Evolutionary conservation across 257 asterid species (phyloP).

Genomic region (Ballota nigra): DNA sequence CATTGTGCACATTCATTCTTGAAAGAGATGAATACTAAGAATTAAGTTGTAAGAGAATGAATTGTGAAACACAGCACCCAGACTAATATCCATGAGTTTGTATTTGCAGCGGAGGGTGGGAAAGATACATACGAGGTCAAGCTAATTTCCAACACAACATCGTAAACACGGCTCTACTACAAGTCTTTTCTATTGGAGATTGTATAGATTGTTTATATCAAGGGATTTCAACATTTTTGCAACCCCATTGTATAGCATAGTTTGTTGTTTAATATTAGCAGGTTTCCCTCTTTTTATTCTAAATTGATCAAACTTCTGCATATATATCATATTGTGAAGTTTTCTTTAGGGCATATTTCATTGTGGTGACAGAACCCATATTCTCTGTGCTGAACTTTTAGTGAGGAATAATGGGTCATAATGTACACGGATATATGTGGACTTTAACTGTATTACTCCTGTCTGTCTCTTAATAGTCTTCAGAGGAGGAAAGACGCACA

Average conservation of each 20-base stretch:
- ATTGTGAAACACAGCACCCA: not conserved
- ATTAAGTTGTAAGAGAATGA: not conserved
- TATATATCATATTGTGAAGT: not conserved
- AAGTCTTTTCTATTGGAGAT: not conserved
- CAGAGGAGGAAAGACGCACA: no score
- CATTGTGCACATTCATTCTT: not conserved
- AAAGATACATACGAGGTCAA: slow-evolving; percentile 61
- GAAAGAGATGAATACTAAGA: not conserved
- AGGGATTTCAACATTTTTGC: slow-evolving; percentile 23
- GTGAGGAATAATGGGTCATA: not conserved
- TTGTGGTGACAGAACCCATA: not conserved
- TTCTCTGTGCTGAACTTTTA: no score
- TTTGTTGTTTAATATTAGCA: slow-evolving; percentile 8
- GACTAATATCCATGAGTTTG: slow-evolving; percentile 19
- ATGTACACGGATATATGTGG: no score
- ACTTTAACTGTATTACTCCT: no score
- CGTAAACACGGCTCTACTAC: slow-evolving; percentile 24
- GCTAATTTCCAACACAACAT: slow-evolving; percentile 66
- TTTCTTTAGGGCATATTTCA: not conserved
- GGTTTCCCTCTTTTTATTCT: not conserved
- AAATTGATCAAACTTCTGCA: not conserved
- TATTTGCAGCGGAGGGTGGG: slow-evolving; percentile 71
- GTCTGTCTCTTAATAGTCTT: no score
- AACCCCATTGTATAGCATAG: slow-evolving; percentile 21
- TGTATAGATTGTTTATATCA: not conserved